A percentile compares a stretch with the other conserved stretches of the same genome.
Conservation (phyloP, 2,329 filamentous ascomycete genomes). For the Penicillium thymicola region DNA sequence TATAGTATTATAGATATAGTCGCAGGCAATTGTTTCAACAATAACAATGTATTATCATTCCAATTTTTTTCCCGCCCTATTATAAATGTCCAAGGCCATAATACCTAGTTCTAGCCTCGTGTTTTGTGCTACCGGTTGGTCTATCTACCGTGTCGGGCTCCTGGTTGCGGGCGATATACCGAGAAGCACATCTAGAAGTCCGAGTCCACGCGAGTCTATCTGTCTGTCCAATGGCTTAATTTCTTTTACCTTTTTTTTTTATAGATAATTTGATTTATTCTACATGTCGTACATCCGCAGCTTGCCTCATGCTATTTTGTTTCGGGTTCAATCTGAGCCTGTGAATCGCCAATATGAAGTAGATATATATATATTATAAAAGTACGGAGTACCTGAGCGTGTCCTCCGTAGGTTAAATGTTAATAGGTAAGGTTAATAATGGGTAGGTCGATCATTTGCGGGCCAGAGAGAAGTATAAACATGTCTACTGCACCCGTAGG, state of each 20-base stretch:
- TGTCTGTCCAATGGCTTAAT: background rate
- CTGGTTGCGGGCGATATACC: background rate
- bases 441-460: background rate
- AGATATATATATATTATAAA: background rate
- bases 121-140: conserved; percentile 6
- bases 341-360: background rate
- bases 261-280: background rate
- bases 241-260: background rate
- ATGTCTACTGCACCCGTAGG: background rate
- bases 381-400: background rate
- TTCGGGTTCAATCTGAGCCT: background rate
- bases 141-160: conserved; percentile 6
- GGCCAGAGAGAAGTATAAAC: background rate
- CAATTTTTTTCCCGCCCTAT: background rate
- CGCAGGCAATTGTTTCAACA: background rate
- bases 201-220: background rate
- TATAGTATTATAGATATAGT: background rate
- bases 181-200: background rate
- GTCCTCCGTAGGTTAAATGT: background rate
- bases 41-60: background rate
- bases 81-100: background rate
- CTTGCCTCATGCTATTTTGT: background rate
- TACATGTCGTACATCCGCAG: conserved; percentile 2
- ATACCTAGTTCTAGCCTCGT: conserved; percentile 4
- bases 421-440: background rate